Evolutionary conservation across 1,284 basidiomycete species (phyloP).

Genomic region (Vanrija humicola): DNA sequence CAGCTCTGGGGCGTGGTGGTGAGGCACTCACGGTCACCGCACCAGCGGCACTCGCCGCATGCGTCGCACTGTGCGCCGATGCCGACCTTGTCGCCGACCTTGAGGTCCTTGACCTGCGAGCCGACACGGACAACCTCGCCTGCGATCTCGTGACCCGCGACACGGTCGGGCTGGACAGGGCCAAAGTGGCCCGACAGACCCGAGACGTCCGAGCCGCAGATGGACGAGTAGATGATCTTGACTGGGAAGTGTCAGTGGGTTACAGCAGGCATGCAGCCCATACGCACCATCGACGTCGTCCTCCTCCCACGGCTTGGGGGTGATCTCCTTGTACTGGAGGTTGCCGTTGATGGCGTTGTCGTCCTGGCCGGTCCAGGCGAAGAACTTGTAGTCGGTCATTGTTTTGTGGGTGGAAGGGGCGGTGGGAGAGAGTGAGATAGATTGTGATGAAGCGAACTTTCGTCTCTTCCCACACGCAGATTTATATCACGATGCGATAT

Average conservation of each 20-base stretch:
- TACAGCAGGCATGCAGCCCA: too few relatives aligned
- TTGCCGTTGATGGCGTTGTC: conserved; percentile 43
- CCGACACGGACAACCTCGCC: conserved; percentile 30
- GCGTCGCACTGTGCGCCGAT: conserved; percentile 53
- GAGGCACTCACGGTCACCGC: conserved; percentile 33
- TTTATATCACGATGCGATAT: too few relatives aligned
- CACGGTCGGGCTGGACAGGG: background rate
- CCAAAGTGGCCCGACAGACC: conserved; percentile 19
- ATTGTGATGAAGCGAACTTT: too few relatives aligned
- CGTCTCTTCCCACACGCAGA: too few relatives aligned
- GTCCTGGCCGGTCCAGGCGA: conserved; percentile 43
- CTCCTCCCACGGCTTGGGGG: conserved; percentile 46
- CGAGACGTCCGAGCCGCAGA: conserved; percentile 17
- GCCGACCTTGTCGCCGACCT: conserved; percentile 51
- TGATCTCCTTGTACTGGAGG: conserved; percentile 41
- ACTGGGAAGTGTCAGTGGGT: background rate
- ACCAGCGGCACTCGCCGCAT: conserved; percentile 49
- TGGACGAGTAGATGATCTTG: conserved; percentile 15
- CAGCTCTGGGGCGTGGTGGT: too few relatives aligned
- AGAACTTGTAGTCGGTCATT: conserved; percentile 16
- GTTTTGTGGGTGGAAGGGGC: too few relatives aligned
- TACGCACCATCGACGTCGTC: conserved; percentile 42
- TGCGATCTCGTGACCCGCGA: conserved; percentile 33
- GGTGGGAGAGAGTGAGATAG: too few relatives aligned
- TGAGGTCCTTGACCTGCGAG: conserved; percentile 21